Evolutionary conservation across 345 rosid species (phyloP).

Genomic region (Capsella bursapastoris): DNA sequence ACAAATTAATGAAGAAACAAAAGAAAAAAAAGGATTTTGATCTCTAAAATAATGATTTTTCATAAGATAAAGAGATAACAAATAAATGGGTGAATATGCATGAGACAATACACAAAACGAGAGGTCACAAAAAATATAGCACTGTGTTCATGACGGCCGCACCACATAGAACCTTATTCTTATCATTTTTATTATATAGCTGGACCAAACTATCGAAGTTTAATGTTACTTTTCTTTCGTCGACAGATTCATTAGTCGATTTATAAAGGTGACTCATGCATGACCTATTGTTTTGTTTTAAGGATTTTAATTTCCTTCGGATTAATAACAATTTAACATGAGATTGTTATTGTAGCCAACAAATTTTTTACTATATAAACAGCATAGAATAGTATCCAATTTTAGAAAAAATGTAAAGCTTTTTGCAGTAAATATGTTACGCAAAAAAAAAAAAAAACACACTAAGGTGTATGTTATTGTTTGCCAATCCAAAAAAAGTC

Average conservation of each 20-base stretch:
- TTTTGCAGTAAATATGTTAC: neutral
- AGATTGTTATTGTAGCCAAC: neutral
- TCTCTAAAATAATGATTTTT: neutral
- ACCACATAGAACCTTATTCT: slow-evolving; percentile 13
- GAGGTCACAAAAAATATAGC: slow-evolving; percentile 22
- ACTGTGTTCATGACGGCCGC: slow-evolving; percentile 41
- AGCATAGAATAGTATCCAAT: too few relatives aligned
- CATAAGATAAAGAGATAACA: neutral
- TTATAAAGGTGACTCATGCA: neutral
- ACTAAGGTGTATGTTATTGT: neutral
- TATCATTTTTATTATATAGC: neutral
- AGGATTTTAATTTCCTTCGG: neutral
- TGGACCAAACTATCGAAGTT: slow-evolving; percentile 1
- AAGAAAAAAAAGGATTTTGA: neutral
- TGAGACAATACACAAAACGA: slow-evolving; percentile 38
- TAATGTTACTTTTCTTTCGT: neutral
- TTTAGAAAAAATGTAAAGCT: neutral
- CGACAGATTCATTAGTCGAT: neutral
- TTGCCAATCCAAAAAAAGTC: neutral
- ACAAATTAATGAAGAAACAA: slow-evolving; percentile 19
- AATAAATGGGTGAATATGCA: slow-evolving; percentile 9
- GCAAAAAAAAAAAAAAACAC: neutral
- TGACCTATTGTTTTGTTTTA: neutral
- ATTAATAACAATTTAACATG: too few relatives aligned
- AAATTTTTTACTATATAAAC: too few relatives aligned